Evolutionary conservation across 352 stramenopile genomes (phyloP), one percentile per base, ranked within the genome.

Genomic region (Pythium brachiatum): DNA sequence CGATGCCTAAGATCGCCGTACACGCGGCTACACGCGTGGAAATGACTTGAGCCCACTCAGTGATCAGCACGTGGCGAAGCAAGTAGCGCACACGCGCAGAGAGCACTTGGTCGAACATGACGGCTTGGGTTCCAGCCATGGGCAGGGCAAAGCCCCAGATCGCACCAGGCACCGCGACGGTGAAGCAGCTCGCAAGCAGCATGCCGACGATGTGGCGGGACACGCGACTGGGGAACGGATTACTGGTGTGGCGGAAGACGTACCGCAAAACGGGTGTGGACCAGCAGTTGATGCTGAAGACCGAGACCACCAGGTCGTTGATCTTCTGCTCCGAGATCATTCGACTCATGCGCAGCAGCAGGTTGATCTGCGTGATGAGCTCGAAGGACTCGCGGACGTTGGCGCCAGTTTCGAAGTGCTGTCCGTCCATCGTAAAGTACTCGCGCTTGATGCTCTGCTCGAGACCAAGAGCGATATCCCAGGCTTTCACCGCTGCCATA

Each of bases 341-440:
- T 6, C 43, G 34, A 52, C 31, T 62, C 41, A 61, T 62, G 52
- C 44, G 31, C 11, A 62, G 1, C 2, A 67, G 15, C 32, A 62
- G 34, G 29, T 48, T 29, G 31, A 52, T 50, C 52, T 57, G 60
- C 31, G 60, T 57, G 16, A 26, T 34, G 60, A 67, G 54, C 53
- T 60, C 60, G 25, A 67, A 31, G 18, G 52, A 36, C 52, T 60
- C 31, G 43, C 60, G 60, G 9, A 66, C 21, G 31, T 60, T 60
- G 16, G 52, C 39, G 21, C 51, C 60, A 2, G 52, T 39, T 29
- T 66, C 60, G 13, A 52, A 60, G 44, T 61, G 53, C 32, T 53
- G 9, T 27, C 60, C 52, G 23, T 60, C 51, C 51, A 60, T 60
- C 20, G 41, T 43, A 11, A 66, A 48, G 50, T 66, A 66, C 23